Evolutionary conservation across 306 rosid genomes (phyloP).

Genomic region (Bauhinia variegata): DNA sequence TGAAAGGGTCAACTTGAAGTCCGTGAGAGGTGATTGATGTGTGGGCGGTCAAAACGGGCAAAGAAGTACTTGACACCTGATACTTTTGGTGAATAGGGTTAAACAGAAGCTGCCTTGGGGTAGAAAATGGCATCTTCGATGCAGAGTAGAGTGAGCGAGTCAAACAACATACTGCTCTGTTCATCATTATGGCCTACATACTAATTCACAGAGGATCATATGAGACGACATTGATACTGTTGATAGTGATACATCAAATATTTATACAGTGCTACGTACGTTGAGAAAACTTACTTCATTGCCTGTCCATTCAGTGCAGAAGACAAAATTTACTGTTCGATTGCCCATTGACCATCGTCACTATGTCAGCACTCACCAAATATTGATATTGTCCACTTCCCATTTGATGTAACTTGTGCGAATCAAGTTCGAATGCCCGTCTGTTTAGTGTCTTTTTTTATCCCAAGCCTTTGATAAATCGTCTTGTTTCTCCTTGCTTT

Average conservation of each 20-base stretch:
- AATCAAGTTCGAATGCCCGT: too few relatives aligned
- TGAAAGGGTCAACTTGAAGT: conserved; percentile 33
- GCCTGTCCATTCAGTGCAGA: too few relatives aligned
- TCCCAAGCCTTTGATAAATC: too few relatives aligned
- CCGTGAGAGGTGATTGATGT: conserved; percentile 21
- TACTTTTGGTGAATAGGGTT: background rate
- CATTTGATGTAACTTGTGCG: too few relatives aligned
- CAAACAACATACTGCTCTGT: conserved; percentile 2
- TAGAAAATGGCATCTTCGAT: background rate
- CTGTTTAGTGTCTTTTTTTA: too few relatives aligned
- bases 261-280: too few relatives aligned
- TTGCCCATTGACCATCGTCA: background rate
- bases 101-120: background rate
- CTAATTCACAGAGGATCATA: conserved; percentile 3
- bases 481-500: too few relatives aligned
- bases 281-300: too few relatives aligned
- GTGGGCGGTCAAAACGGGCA: conserved; percentile 18
- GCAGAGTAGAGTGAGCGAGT: background rate
- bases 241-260: background rate
- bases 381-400: too few relatives aligned
- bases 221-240: conserved; percentile 23
- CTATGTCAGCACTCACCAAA: conserved; percentile 10
- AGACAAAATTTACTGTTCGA: too few relatives aligned
- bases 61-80: background rate
- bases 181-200: conserved; percentile 5